Base-by-base conservation (phyloP, 208 protist genomes). In the Spongospora subterranea region DNA sequence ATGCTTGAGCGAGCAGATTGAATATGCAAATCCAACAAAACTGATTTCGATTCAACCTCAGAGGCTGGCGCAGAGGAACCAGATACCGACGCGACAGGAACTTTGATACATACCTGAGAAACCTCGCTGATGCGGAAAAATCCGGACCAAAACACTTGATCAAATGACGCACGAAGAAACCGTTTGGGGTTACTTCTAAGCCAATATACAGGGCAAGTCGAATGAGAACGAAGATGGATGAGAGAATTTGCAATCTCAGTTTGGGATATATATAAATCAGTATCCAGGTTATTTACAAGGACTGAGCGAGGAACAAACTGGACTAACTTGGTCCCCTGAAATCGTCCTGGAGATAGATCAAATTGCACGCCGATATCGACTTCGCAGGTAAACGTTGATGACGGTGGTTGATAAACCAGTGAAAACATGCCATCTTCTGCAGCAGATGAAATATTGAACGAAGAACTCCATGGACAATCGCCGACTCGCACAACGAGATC, bases 1-100 rank as follows among this genome's bases (percentile, higher is more conserved):
- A 82, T 82, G 6, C 17, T 35, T 43, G 71, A 35, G 40, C 71
- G 71, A 39, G 40, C 71, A 39, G 71, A 35, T 43, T 82, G 71
- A 82, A 82, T 82, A 43, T 82, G 71, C 6, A 82, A 35, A 35
- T 82, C 71, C 17, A 82, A 35, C 71, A 82, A n/a, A n/a, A 45
- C n/a, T 35, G 71, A 13, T 6, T 35, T 82, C 35, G 71, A n/a
- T 6, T 40, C 35, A 6, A 17, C 35, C 17, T 6, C 71, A 20
- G 71, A 82, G n/a, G 6, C 35, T 13, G 35, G 17, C 71, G 71
- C n/a, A 13, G n/a, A 6, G 17, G n/a, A 20, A 35, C 35, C 17
- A 13, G 71, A 82, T 6, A 43, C 17, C n/a, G 6, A 13, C 6
- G 71, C 6, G 35, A 6, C 13, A n/a, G 40, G 17, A n/a, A 82